Evolutionary conservation across 192 early-diverging fungal species (phyloP).

Genomic region (Backusella parvicylindrica): DNA sequence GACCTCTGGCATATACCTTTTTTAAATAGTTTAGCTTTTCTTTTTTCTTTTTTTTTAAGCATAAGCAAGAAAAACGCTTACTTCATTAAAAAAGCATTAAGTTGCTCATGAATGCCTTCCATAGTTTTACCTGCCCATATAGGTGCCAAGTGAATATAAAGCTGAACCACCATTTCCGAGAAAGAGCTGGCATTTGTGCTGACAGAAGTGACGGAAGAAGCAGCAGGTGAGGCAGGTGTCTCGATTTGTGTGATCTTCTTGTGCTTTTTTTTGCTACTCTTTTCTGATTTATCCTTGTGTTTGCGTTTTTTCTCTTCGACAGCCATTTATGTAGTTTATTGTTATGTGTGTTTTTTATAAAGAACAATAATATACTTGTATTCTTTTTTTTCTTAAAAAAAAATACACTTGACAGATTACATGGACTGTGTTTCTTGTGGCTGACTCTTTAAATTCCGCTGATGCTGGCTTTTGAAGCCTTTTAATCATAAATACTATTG

Average conservation of each 20-base stretch:
- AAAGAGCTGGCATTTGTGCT: constrained; percentile 12
- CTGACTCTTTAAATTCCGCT: no score
- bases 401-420: no score
- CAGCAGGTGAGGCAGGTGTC: background rate
- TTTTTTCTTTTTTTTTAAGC: background rate
- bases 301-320: constrained; percentile 27
- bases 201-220: background rate
- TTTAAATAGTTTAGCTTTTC: background rate
- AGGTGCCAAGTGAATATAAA: constrained; percentile 70
- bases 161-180: constrained; percentile 22
- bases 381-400: no score
- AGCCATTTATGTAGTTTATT: no score
- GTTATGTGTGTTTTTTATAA: background rate
- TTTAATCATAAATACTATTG: no score
- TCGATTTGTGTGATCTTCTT: constrained; percentile 12
- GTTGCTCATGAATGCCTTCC: constrained; percentile 59
- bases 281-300: constrained; percentile 24
- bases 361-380: no score
- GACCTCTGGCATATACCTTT: constrained; percentile 80
- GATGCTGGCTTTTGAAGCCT: no score
- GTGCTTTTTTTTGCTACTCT: constrained; percentile 14
- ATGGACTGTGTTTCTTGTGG: no score
- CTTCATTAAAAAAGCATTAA: constrained; percentile 71
- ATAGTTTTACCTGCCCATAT: constrained; percentile 50
- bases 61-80: constrained; percentile 15